Base-by-base conservation (phyloP, 371 early-diverging fungal species). In the Umbelopsis sp. region DNA sequence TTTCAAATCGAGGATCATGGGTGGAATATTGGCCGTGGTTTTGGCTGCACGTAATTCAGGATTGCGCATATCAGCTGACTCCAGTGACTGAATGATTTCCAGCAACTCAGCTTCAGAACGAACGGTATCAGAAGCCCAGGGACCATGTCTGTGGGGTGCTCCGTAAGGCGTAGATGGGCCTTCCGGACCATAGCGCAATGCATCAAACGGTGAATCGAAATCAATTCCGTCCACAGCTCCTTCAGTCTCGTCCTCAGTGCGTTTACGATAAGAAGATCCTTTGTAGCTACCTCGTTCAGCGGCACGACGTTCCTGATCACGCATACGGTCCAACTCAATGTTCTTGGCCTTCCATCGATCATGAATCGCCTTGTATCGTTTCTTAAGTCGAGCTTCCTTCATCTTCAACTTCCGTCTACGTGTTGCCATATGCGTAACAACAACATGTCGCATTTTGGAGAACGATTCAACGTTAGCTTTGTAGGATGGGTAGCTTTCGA, bases 101-200 rank as follows among this genome's bases (percentile, higher is more conserved):
- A 88, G 70, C 29, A 94, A 71, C 76, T 94, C 94, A 0, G 92
- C 93, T 52, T 94, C 94, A n/a, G 90, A 89, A 57, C 93, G 84
- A 24, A 89, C 94, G n/a, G 92, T 90, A 66, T 94, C 94, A 0
- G 91, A 89, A 9, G 85, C 86, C 65, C 85, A 89, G 20, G 81
- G 73, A 1, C 80, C 83, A 9, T 78, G 79, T 1, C 78, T 70
- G 14, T 57, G 57, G 22, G 77, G 74, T 22, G 65, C 77, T 4
- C 69, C 66, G 22, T 76, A 80, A 11, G 81, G 74, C 1, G 74
- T 79, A 0, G 77, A 71, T 1, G 74, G 29, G 10, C 79, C 79
- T 45, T 79, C 81, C 1, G 74, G 70, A 20, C 76, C 72, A 50
- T 80, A 83, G 0, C 80, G 79, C 25, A 83, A 57, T 0, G 80